A percentile compares a stretch with the other conserved stretches of the same genome.
phyloP scores from a whole-genome alignment of 1,139 yeast species.

The Nakaseomyces kungkrabaensis region DNA sequence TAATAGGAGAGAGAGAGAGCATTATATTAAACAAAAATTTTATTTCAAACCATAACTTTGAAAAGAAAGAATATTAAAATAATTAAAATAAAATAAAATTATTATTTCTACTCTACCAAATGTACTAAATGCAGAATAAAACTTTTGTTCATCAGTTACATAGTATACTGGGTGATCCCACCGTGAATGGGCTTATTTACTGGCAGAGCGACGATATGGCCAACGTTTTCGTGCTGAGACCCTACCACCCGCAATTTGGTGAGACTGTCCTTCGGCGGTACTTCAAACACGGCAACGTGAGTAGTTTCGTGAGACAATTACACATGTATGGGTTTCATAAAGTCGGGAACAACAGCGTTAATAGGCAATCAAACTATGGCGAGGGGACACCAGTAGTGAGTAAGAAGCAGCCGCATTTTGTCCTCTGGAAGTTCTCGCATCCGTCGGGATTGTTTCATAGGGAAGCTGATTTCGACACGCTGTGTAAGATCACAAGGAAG shows the following conservation, averaged over 20 bases:
- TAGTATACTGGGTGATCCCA: constrained; percentile 20
- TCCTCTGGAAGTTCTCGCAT: constrained; percentile 83
- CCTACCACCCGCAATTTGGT: constrained; percentile 55
- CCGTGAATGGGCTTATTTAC: constrained; percentile 45
- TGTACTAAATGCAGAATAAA: constrained; percentile 6
- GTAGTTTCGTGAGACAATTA: constrained; percentile 66
- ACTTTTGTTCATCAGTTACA: constrained; percentile 28
- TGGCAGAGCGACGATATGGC: constrained; percentile 54
- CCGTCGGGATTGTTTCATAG: constrained; percentile 67
- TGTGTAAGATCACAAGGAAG: constrained; percentile 26
- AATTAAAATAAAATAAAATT: too few relatives aligned
- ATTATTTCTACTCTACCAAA: too few relatives aligned
- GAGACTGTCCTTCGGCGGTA: constrained; percentile 53
- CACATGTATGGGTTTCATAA: constrained; percentile 61
- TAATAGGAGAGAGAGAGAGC: too few relatives aligned
- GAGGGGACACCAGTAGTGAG: not conserved
- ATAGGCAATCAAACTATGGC: constrained; percentile 5
- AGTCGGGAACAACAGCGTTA: constrained; percentile 15
- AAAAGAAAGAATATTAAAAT: too few relatives aligned
- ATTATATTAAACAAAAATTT: too few relatives aligned
- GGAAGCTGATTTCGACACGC: constrained; percentile 49
- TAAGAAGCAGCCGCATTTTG: constrained; percentile 16
- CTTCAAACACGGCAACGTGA: constrained; percentile 74
- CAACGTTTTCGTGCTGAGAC: constrained; percentile 53
- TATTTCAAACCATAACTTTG: too few relatives aligned